phyloP scores from a whole-genome alignment of 176 grass and related monocot species.

The Secale cereale region DNA sequence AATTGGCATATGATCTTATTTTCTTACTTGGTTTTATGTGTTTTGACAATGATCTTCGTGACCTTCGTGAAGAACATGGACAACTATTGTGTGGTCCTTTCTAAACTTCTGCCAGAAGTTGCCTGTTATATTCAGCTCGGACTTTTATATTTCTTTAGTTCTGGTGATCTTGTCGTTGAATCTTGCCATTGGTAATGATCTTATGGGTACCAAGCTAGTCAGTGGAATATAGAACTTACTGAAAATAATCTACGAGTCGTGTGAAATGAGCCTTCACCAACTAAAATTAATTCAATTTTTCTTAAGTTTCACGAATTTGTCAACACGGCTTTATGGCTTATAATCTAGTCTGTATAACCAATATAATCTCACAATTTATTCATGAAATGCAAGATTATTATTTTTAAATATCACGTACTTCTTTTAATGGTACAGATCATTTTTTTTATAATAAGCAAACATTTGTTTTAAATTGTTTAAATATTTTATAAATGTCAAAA shows the following conservation, averaged over 20 bases:
- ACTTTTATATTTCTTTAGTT: too few relatives aligned
- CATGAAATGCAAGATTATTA: too few relatives aligned
- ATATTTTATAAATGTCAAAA: too few relatives aligned
- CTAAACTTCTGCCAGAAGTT: too few relatives aligned
- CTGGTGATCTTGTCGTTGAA: too few relatives aligned
- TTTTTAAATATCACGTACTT: too few relatives aligned
- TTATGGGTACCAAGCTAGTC: neutral
- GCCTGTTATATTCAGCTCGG: too few relatives aligned
- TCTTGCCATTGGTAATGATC: neutral
- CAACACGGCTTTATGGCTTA: neutral
- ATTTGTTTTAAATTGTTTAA: too few relatives aligned
- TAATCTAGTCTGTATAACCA: neutral
- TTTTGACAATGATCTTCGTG: neutral
- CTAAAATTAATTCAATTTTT: neutral
- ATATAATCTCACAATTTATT: neutral
- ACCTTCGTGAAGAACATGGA: too few relatives aligned
- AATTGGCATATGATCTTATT: neutral
- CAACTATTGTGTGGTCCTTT: too few relatives aligned
- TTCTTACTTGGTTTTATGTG: neutral
- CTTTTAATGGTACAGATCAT: too few relatives aligned
- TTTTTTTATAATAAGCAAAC: too few relatives aligned
- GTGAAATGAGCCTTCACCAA: neutral
- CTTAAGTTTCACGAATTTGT: conserved; percentile 3
- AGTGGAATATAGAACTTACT: neutral
- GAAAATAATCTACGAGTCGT: neutral